Conservation (phyloP, 2,329 filamentous ascomycete species). For the Aspergillus thermomutatus region DNA sequence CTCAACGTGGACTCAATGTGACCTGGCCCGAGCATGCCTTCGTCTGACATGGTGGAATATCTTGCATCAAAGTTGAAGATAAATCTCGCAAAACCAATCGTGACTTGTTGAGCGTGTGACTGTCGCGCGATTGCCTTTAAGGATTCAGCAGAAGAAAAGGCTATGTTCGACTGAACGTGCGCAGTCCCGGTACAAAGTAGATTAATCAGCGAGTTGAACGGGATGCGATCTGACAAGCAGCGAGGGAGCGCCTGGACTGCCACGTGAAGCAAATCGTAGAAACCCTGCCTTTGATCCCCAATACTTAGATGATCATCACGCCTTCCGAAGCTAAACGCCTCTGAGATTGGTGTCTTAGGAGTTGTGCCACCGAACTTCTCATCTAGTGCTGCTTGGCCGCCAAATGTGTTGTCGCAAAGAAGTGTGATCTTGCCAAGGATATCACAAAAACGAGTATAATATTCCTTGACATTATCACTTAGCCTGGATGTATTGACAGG, state of each 20-base stretch:
- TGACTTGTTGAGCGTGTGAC: constrained; percentile 89
- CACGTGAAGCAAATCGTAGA: constrained; percentile 92
- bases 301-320: constrained; percentile 73
- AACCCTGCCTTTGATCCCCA: constrained; percentile 83
- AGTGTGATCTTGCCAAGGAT: constrained; percentile 94
- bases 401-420: constrained; percentile 94
- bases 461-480: constrained; percentile 74
- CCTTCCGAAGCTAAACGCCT: constrained; percentile 86
- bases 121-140: constrained; percentile 93
- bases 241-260: constrained; percentile 91
- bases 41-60: constrained; percentile 97
- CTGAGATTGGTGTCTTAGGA: constrained; percentile 90
- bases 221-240: constrained; percentile 87
- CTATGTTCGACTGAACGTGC: constrained; percentile 90
- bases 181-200: constrained; percentile 94
- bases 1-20: constrained; percentile 94
- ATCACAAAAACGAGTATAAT: constrained; percentile 88
- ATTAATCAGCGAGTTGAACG: constrained; percentile 91
- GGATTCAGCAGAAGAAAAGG: constrained; percentile 84
- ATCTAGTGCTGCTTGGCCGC: constrained; percentile 88
- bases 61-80: constrained; percentile 98
- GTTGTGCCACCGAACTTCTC: constrained; percentile 87
- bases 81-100: constrained; percentile 92
- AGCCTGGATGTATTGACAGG: constrained; percentile 61
- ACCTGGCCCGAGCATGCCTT: constrained; percentile 87